A percentile compares a stretch with the other conserved stretches of the same genome.
Evolutionary conservation across 257 asterid genomes (phyloP).

Genomic region (Nicotiana noctiflora): DNA sequence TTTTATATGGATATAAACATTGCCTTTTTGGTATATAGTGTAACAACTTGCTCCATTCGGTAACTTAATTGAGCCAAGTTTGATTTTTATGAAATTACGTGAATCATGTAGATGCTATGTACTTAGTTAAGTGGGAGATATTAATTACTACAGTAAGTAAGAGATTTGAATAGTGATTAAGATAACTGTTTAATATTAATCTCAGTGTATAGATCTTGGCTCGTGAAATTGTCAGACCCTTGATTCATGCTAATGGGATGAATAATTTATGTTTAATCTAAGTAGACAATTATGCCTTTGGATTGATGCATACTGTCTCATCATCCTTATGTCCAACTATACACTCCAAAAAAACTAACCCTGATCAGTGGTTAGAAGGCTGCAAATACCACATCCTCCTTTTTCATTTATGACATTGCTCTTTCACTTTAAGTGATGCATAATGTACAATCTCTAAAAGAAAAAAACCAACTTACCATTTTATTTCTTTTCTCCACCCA

Average conservation of each 20-base stretch:
- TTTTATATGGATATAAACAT: not conserved
- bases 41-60: not conserved
- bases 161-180: slow-evolving; percentile 6
- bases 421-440: not conserved
- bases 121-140: not conserved
- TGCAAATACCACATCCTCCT: not conserved
- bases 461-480: not conserved
- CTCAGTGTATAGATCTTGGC: slow-evolving; percentile 3
- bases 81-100: not conserved
- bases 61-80: not conserved
- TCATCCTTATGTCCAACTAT: slow-evolving; percentile 6
- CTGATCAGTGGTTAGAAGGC: not conserved
- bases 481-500: not conserved
- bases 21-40: not conserved
- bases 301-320: slow-evolving; percentile 9
- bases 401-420: not conserved
- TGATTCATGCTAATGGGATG: not conserved
- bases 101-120: not conserved
- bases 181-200: not conserved
- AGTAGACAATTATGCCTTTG: slow-evolving; percentile 7
- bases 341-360: not conserved
- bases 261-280: not conserved
- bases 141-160: not conserved
- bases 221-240: slow-evolving; percentile 19
- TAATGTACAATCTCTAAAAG: not conserved